phyloP scores from a whole-genome alignment of 2,329 filamentous ascomycete genomes.

The Calonectria honghensis region DNA sequence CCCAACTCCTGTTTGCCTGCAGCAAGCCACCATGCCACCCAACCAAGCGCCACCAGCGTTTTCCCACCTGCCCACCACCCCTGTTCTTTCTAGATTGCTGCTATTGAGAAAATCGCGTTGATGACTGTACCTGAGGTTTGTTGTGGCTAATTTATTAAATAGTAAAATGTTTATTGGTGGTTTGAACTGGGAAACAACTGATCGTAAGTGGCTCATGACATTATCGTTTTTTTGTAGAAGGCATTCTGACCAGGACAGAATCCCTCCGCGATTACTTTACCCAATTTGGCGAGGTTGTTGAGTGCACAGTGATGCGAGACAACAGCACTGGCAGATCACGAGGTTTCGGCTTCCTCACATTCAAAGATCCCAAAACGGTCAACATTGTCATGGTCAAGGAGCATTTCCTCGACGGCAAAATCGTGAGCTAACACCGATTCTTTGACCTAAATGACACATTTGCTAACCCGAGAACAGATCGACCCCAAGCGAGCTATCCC shows the following conservation, averaged over 20 bases:
- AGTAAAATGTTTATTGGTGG: constrained; percentile 99
- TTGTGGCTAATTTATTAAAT: constrained; percentile 53
- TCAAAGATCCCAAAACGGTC: constrained; percentile 97
- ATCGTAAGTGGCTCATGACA: constrained; percentile 79
- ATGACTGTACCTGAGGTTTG: constrained; percentile 23
- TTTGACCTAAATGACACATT: neutral
- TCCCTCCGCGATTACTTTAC: constrained; percentile 98
- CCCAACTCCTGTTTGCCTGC: constrained; percentile 41
- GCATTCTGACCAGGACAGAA: constrained; percentile 73
- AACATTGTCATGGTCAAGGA: constrained; percentile 99
- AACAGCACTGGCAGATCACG: constrained; percentile 93
- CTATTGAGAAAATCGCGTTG: constrained; percentile 35
- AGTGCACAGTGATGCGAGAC: constrained; percentile 99
- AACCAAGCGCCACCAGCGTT: constrained; percentile 42
- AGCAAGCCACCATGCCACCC: constrained; percentile 50
- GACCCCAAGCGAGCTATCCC: constrained; percentile 98
- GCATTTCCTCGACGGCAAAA: constrained; percentile 97
- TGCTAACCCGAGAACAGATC: constrained; percentile 76
- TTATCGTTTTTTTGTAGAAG: neutral
- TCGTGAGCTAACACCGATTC: constrained; percentile 77
- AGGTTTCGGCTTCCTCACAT: constrained; percentile 98
- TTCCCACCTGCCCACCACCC: constrained; percentile 37
- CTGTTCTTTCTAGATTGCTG: constrained; percentile 27
- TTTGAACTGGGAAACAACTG: constrained; percentile 98
- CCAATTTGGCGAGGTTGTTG: constrained; percentile 96